Evolutionary conservation across 2,329 filamentous ascomycete genomes (phyloP).

Genomic region (Hypoxylon sp.): DNA sequence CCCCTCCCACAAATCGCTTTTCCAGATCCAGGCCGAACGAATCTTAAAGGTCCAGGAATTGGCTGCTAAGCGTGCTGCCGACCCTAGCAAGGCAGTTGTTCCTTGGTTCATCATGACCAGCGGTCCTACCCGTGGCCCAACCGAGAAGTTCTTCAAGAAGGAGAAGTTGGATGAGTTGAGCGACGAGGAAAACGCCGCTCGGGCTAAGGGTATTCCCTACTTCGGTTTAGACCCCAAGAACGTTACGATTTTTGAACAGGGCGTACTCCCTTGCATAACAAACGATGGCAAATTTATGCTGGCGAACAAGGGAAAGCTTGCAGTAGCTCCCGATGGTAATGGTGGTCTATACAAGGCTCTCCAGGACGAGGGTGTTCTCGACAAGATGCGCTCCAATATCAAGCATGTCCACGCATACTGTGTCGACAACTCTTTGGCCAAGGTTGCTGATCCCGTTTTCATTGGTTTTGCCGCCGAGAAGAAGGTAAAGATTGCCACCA

Average conservation of each 20-base stretch:
- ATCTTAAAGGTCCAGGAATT: slow-evolving; percentile 87
- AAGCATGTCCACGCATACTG: slow-evolving; percentile 98
- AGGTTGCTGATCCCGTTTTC: slow-evolving; percentile 96
- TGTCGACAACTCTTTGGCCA: slow-evolving; percentile 99
- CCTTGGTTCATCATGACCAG: slow-evolving; percentile 99
- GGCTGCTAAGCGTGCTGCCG: slow-evolving; percentile 73
- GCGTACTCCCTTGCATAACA: slow-evolving; percentile 93
- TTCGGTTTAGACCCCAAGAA: slow-evolving; percentile 89
- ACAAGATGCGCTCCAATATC: slow-evolving; percentile 91
- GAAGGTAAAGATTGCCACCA: slow-evolving; percentile 94
- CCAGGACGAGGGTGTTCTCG: slow-evolving; percentile 68
- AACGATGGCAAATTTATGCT: slow-evolving; percentile 98
- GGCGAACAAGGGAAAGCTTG: slow-evolving; percentile 88
- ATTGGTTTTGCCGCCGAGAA: slow-evolving; percentile 91
- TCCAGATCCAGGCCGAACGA: slow-evolving; percentile 96
- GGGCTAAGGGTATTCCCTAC: slow-evolving; percentile 58
- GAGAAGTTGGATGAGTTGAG: slow-evolving; percentile 44
- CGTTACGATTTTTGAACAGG: slow-evolving; percentile 94
- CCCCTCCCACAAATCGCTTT: slow-evolving; percentile 90
- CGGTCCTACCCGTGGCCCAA: slow-evolving; percentile 88
- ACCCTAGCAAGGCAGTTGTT: slow-evolving; percentile 68
- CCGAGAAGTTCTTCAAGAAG: slow-evolving; percentile 83
- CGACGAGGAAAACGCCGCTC: slow-evolving; percentile 70
- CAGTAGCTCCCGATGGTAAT: slow-evolving; percentile 96
- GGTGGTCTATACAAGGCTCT: slow-evolving; percentile 96